Evolutionary conservation across 176 grass and related monocot genomes (phyloP), one percentile per base, ranked within the genome.

Genomic region (Ensete glaucum): DNA sequence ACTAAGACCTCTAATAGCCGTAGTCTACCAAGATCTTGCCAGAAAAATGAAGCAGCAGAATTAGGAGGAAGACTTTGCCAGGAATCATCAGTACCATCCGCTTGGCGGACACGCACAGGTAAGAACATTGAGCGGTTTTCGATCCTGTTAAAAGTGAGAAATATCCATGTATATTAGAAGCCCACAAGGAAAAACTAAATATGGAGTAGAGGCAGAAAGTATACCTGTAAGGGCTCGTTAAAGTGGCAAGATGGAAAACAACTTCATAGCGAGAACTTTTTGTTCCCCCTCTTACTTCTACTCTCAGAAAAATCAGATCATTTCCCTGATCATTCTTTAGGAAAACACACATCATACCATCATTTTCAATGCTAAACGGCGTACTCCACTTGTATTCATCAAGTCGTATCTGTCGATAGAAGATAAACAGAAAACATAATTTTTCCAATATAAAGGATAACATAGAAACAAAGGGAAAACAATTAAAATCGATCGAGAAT

Each of bases 101-200:
- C 82, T 88, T 98, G 94, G 50, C 94, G 94, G 74, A 93, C 86
- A 64, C 63, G 72, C 73, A 98, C n/a, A 83, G 86, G 90, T 82
- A 98, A 85, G 76, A 91, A 98, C 88, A 93, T 98, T 13, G 90
- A 98, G 56, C 90, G 94, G 80, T 98, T 98, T 84, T 98, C 94
- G 71, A 98, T 88, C 84, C 94, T 97, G 85, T 56, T 66, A 53
- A 76, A 22, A 23, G 26, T 9, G 20, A 13, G 17, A 26, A 22
- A 6, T 24, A 20, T 34, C 11, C 74, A 76, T 73, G 79, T 17
- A 67, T 71, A 65, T 73, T 63, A 77, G 51, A 82, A 56, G 67
- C 7, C 2, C 48, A 54, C 11, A 80, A 54, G 20, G 51, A 73
- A 17, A 75, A 62, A 10, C 26, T 62, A 72, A 78, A 83, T 23